Conservation (phyloP, 805 yeast species). For the Candida anglica region DNA sequence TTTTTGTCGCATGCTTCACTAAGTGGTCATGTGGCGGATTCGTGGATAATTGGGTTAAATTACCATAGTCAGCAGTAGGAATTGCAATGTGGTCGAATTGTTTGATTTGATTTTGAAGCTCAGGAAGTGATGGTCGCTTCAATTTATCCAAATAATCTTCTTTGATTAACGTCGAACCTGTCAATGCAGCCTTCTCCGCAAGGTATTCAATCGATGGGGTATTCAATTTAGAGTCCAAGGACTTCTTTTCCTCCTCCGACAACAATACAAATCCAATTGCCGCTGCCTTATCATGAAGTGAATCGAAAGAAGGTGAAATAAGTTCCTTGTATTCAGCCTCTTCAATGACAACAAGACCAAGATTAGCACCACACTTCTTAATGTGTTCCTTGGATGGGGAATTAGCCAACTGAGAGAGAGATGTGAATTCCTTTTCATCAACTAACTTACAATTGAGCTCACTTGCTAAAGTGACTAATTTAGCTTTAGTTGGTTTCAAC, state of each 20-base stretch:
- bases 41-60: too few species aligned
- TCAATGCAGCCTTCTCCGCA: neutral
- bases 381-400: slow-evolving; percentile 12
- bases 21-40: slow-evolving; percentile 28
- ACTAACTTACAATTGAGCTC: too few species aligned
- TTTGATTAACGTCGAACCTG: too few species aligned
- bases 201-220: neutral
- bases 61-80: too few species aligned
- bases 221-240: neutral
- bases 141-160: too few species aligned
- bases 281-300: slow-evolving; percentile 21
- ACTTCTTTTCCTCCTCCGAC: slow-evolving; percentile 3
- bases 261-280: slow-evolving; percentile 8
- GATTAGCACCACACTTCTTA: slow-evolving; percentile 9
- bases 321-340: slow-evolving; percentile 16
- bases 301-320: slow-evolving; percentile 16
- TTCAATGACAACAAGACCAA: slow-evolving; percentile 8
- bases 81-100: too few species aligned
- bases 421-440: too few species aligned
- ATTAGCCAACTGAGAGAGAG: slow-evolving; percentile 6
- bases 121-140: too few species aligned
- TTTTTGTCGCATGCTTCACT: slow-evolving; percentile 15
- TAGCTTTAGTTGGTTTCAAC: too few species aligned
- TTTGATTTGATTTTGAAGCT: too few species aligned
- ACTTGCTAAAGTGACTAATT: too few species aligned